Base-by-base conservation (phyloP, 2,329 filamentous ascomycete genomes). In the Westerdykella aurantiaca region DNA sequence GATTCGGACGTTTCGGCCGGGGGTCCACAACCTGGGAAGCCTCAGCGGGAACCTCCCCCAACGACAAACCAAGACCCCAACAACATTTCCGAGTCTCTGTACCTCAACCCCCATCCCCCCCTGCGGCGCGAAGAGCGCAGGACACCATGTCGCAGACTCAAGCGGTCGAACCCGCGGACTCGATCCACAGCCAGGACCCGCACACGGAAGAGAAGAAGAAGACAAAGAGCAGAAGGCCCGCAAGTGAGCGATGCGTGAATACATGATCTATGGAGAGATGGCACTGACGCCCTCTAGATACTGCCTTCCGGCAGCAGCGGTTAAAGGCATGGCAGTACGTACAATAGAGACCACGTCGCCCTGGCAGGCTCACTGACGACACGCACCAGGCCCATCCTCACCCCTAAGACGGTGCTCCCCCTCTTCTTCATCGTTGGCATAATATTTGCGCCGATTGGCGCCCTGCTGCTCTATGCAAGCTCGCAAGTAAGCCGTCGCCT, bases 301-400 rank as follows among this genome's bases (percentile, higher is more conserved):
- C 91, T 47, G 93, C 93, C 10, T 98, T 97, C 67, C 81, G 93
- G 59, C 93, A 98, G 68, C 93, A 98, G 71, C 83, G 93, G 65
- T 73, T 98, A 69, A 96, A 97, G 73, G 93, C 93, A 74, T 98
- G 93, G 93, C 93, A 98, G 85, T 94, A 76, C 71, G 88, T 80
- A 34, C 38, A 17, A 22, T 43, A 38, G 17, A 21, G 10, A 38
- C 34, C 4, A 6, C 4, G 7, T 3, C 4, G 14, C 6, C 34
- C 21, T 6, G 23, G 25, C 29, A 31, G 40, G 38, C n/a, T 34
- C 31, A 50, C 72, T 76, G 60, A 76, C 67, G 56, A 50, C 54
- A 55, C 52, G 39, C 52, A 51, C 44, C 62, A 93, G 88, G 72
- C 91, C 91, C 31, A 96, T 97, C 63, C 76, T 96, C 41, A 97